Evolutionary conservation across 176 grass and related monocot genomes (phyloP), one percentile per base, ranked within the genome.

Genomic region (Ampelocalamus luodianensis): DNA sequence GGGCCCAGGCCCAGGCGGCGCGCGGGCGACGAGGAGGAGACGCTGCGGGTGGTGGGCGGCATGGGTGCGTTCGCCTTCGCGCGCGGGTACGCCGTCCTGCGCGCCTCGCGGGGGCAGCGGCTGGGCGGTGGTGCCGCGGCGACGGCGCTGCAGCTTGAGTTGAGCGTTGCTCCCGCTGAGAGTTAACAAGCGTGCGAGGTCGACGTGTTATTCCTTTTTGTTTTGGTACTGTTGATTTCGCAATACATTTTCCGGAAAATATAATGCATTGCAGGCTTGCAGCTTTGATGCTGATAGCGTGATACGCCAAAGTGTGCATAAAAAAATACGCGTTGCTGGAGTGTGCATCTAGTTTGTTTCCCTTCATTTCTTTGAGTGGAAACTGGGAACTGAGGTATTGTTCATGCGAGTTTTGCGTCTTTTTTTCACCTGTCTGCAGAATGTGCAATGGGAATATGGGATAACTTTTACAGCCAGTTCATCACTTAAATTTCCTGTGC

Each of bases 11-110:
- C 22, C 56, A 26, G 59, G 46, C 18, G 80, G 51, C 65, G 22
- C 50, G 24, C 5, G 10, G 72, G 23, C 0, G 11, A n/a, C 8
- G 46, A 34, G 11, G 61, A 85, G n/a, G 60, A 85, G 77, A 85
- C 20, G 51, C 74, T 98, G 12, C 43, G 24, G 7, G 92, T 98
- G 68, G 93, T 92, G 6, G 96, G 93, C 27, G 93, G 93, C 32
- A 98, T 93, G 14, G 90, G 91, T 40, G 70, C 78, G 10, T 95
- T 98, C 73, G 87, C 93, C 74, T 95, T 92, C 59, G 88, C 86
- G 5, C 5, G 61, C 2, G 89, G 93, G 29, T 32, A 66, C 72
- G 93, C 79, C 32, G 90, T 86, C 13, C 59, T 94, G 60, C 18
- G 50, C 71, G 62, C 58, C 7, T 8, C 24, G 46, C 37, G 55